These are phyloP conservation scores for Zychaea mexicana DNA, from an alignment of 371 early-diverging fungal species.

Conservation along the genomic window DNA sequence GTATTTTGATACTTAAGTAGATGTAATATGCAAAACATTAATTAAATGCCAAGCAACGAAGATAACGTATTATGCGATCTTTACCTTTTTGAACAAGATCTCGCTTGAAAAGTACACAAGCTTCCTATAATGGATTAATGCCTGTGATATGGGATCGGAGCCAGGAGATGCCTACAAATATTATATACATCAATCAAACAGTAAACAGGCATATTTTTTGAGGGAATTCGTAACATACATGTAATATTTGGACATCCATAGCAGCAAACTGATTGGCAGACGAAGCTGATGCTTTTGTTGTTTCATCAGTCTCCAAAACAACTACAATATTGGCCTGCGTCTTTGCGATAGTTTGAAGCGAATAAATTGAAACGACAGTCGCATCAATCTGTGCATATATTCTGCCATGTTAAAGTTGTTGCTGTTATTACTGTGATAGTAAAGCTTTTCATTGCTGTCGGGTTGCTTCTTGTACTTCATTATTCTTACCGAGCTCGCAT, in stretches of 20 bases:
- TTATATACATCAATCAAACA: background rate
- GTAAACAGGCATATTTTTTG: background rate
- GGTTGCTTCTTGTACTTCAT: no score
- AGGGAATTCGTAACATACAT: background rate
- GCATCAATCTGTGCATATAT: constrained; percentile 22
- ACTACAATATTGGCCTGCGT: background rate
- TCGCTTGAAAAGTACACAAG: constrained; percentile 32
- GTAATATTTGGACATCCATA: background rate
- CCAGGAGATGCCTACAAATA: background rate
- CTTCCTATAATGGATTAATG: constrained; percentile 18
- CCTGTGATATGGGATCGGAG: background rate
- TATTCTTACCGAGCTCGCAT: background rate
- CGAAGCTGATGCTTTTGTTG: background rate
- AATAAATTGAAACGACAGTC: constrained; percentile 27
- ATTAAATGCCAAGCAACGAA: background rate
- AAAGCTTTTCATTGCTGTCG: no score
- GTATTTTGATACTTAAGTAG: background rate
- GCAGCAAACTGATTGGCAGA: background rate
- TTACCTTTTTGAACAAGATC: constrained; percentile 33
- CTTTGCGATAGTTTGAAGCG: constrained; percentile 9
- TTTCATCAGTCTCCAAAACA: background rate
- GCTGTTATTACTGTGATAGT: no score
- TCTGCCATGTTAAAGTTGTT: no score
- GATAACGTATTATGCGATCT: background rate
- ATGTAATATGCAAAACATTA: background rate